A percentile compares a stretch with the other conserved stretches of the same genome.
Conservation (phyloP, 2,329 filamentous ascomycete genomes). For the Ophiosphaerella narmari region DNA sequence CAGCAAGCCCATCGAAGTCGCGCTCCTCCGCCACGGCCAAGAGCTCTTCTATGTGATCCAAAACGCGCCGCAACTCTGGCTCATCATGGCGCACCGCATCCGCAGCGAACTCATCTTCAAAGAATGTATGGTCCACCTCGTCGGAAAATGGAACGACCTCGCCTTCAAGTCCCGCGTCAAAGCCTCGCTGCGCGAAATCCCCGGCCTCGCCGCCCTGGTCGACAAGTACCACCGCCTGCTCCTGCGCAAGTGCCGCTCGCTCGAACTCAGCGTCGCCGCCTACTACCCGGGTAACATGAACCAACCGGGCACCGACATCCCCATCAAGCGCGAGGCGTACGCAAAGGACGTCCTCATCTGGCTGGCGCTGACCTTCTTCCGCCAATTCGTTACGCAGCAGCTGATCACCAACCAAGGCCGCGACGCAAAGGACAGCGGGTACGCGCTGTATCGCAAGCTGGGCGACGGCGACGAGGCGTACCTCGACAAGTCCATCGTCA, state of each 20-base stretch:
- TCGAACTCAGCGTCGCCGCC: constrained; percentile 31
- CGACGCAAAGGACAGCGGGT: constrained; percentile 52
- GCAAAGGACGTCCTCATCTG: constrained; percentile 56
- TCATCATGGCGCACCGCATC: constrained; percentile 52
- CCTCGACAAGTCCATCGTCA: constrained; percentile 46
- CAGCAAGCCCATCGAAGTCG: constrained; percentile 52
- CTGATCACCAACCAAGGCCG: constrained; percentile 48
- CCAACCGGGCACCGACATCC: constrained; percentile 26
- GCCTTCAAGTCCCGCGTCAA: constrained; percentile 5
- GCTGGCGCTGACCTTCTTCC: constrained; percentile 55
- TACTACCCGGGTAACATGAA: constrained; percentile 36
- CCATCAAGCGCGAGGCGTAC: constrained; percentile 51
- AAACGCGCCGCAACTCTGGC: constrained; percentile 51
- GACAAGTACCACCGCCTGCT: constrained; percentile 37
- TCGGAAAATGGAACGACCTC: constrained; percentile 47
- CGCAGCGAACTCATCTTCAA: constrained; percentile 52
- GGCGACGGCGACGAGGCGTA: constrained; percentile 50
- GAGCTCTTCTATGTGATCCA: constrained; percentile 53
- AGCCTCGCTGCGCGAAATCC: constrained; percentile 23
- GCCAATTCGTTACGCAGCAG: constrained; percentile 53
- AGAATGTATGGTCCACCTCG: constrained; percentile 52
- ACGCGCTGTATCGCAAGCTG: constrained; percentile 51
- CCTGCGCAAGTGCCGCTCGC: constrained; percentile 28
- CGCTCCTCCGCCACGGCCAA: constrained; percentile 54
- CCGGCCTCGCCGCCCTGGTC: constrained; percentile 33